These are phyloP conservation scores for Isabelozyma gotoi DNA, from an alignment of 805 yeast genomes.

Conservation along the genomic window DNA sequence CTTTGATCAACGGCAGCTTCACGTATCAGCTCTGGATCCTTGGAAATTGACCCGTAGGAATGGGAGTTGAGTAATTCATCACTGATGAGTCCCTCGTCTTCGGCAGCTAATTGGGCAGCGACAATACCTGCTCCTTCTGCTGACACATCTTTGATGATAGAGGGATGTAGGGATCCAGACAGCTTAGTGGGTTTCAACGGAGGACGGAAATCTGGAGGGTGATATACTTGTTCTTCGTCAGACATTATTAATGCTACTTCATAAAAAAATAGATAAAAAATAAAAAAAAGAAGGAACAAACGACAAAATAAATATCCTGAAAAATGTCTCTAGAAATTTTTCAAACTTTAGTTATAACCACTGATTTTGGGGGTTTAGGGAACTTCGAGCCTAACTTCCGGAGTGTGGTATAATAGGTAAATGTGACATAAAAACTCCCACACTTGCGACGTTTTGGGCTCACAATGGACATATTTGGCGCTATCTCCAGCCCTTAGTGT, in stretches of 20 bases:
- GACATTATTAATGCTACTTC: too few species aligned
- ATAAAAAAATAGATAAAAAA: too few species aligned
- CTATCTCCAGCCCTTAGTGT: too few species aligned
- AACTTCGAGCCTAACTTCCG: too few species aligned
- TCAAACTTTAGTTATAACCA: too few species aligned
- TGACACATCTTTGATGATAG: slow-evolving; percentile 26
- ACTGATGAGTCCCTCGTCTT: slow-evolving; percentile 22
- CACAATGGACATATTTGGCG: too few species aligned
- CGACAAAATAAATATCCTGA: too few species aligned
- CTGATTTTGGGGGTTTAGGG: too few species aligned
- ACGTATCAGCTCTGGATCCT: slow-evolving; percentile 1
- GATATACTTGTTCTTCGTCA: background rate
- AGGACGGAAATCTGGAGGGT: background rate
- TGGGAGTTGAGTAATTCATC: slow-evolving; percentile 8
- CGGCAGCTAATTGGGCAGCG: slow-evolving; percentile 38
- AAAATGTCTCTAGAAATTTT: too few species aligned
- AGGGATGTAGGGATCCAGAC: background rate
- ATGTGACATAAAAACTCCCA: too few species aligned
- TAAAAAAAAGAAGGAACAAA: background rate
- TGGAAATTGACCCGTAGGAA: slow-evolving; percentile 15
- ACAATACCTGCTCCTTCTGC: slow-evolving; percentile 32
- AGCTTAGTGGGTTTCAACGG: background rate
- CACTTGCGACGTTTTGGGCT: too few species aligned
- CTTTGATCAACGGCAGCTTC: slow-evolving; percentile 3
- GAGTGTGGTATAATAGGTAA: too few species aligned